Conservation (phyloP, 441 rosid species). For the Bruguiera hainesii region DNA sequence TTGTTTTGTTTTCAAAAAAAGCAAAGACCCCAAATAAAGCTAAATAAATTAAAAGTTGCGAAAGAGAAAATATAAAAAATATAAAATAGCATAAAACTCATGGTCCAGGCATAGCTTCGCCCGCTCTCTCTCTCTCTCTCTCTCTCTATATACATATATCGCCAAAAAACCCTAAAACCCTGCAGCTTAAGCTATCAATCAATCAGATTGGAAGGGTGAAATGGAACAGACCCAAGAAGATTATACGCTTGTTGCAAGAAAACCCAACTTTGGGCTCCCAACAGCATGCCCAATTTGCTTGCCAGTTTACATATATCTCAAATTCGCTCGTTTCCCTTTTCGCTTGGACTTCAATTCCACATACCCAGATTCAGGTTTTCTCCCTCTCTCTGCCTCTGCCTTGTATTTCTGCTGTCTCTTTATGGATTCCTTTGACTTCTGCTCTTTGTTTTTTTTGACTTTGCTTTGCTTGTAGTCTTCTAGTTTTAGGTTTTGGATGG, state of each 20-base stretch:
- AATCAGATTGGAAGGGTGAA: neutral
- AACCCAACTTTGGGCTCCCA: slow-evolving; percentile 74
- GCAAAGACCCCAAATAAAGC: too few species aligned
- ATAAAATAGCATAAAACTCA: too few species aligned
- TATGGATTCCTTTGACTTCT: neutral
- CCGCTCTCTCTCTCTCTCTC: too few species aligned
- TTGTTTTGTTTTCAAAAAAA: too few species aligned
- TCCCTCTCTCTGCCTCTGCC: neutral
- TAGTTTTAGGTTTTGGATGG: too few species aligned
- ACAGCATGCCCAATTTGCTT: slow-evolving; percentile 89
- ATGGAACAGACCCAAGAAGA: slow-evolving; percentile 28
- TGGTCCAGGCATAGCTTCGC: too few species aligned
- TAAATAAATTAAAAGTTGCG: too few species aligned
- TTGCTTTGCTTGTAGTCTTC: too few species aligned
- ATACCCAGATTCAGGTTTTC: slow-evolving; percentile 81
- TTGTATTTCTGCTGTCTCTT: neutral
- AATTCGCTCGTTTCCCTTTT: slow-evolving; percentile 62
- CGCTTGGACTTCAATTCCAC: slow-evolving; percentile 57
- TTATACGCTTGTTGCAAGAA: slow-evolving; percentile 57
- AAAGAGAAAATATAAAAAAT: too few species aligned
- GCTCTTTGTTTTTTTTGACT: too few species aligned
- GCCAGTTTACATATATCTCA: slow-evolving; percentile 81
- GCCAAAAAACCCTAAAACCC: neutral
- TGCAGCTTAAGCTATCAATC: neutral
- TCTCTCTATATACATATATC: too few species aligned